Conservation (phyloP, 2,329 filamentous ascomycete genomes). For the Zymoseptoria tritici region DNA sequence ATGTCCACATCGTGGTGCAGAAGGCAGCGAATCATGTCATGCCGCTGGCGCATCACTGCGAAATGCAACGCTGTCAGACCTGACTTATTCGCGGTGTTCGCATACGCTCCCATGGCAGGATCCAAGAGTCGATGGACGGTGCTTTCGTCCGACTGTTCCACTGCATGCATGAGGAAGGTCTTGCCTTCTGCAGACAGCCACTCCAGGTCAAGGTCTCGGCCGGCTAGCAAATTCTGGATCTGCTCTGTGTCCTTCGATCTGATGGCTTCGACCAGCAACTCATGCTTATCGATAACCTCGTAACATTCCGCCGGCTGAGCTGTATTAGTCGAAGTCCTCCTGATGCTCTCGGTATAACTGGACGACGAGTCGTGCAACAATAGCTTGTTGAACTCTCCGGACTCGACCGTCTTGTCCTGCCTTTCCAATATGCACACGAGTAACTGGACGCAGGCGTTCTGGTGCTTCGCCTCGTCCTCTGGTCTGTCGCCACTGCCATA, state of each 20-base stretch:
- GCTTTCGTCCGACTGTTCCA: constrained; percentile 12
- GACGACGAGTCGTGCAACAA: constrained; percentile 3
- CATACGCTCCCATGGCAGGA: constrained; percentile 12
- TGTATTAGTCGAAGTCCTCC: constrained; percentile 7
- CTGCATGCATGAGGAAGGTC: constrained; percentile 17
- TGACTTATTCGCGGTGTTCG: constrained; percentile 9
- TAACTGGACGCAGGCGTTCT: constrained; percentile 10
- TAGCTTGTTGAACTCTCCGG: constrained; percentile 8
- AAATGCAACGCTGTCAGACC: constrained; percentile 15
- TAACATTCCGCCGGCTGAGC: not conserved
- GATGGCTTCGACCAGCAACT: constrained; percentile 12
- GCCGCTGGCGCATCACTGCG: constrained; percentile 9
- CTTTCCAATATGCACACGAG: constrained; percentile 15
- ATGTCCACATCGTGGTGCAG: constrained; percentile 13
- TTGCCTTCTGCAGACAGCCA: constrained; percentile 10
- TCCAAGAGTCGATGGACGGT: constrained; percentile 15
- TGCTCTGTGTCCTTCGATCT: constrained; percentile 11
- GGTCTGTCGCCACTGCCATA: constrained; percentile 1
- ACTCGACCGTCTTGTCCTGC: constrained; percentile 16
- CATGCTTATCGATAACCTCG: constrained; percentile 12
- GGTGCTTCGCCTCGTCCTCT: constrained; percentile 6
- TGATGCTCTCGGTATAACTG: constrained; percentile 5
- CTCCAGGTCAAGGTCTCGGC: constrained; percentile 11
- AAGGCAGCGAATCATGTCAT: constrained; percentile 15
- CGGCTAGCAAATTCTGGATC: constrained; percentile 6